Conservation (phyloP, 2,329 filamentous ascomycete species). For the Mycosphaerella sp. region DNA sequence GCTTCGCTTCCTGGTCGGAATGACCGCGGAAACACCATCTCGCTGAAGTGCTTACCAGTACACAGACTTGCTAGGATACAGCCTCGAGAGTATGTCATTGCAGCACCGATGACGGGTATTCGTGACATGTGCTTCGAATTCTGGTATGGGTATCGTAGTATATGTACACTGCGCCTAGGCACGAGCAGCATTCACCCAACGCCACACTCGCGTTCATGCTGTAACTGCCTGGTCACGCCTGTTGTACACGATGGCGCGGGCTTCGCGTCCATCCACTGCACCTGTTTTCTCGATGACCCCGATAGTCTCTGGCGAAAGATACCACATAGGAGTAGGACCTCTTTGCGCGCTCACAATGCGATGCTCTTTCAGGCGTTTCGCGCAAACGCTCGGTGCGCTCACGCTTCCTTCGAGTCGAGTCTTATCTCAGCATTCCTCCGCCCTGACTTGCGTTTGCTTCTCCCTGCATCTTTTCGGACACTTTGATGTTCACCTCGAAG, state of each 20-base stretch:
- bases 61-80: too few relatives aligned
- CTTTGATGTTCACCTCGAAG: slow-evolving; percentile 97
- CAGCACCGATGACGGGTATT: neutral
- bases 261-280: neutral
- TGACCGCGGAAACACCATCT: neutral
- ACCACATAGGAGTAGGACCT: too few relatives aligned
- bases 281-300: neutral
- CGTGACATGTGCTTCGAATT: neutral
- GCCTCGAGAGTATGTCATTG: neutral
- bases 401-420: neutral
- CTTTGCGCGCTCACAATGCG: slow-evolving; percentile 1
- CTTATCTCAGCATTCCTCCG: slow-evolving; percentile 38
- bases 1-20: neutral
- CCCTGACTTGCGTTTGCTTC: slow-evolving; percentile 65
- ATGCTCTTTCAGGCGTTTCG: neutral
- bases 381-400: neutral
- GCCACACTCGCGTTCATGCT: neutral
- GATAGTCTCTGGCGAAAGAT: neutral
- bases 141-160: slow-evolving; percentile 8
- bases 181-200: neutral
- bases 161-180: slow-evolving; percentile 16
- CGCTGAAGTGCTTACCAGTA: neutral
- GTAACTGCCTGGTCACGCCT: neutral
- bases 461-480: slow-evolving; percentile 91
- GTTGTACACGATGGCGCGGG: slow-evolving; percentile 2